Evolutionary conservation across 495 filamentous ascomycete species (phyloP).

Genomic region (Tetracladium marchalianum): DNA sequence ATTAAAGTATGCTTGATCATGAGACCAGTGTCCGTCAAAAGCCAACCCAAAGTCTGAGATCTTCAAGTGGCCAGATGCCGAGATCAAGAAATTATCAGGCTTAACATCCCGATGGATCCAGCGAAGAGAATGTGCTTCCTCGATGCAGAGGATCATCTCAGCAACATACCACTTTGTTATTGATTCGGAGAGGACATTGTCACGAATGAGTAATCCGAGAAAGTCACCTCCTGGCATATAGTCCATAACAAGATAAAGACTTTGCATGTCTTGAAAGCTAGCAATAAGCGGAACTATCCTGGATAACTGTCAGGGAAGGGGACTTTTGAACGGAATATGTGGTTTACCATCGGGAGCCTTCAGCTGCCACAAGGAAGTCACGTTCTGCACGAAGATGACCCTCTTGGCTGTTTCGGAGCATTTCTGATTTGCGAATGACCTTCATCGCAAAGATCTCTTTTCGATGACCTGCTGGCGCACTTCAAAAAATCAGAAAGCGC

Average conservation of each 20-base stretch:
- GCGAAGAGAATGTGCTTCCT: conserved; percentile 75
- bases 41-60: conserved; percentile 93
- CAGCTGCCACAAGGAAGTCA: conserved; percentile 81
- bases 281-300: conserved; percentile 76
- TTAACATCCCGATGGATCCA: conserved; percentile 96
- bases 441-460: conserved; percentile 84
- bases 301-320: not conserved
- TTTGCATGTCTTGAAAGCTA: conserved; percentile 76
- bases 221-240: conserved; percentile 97
- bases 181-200: conserved; percentile 66
- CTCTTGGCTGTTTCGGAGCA: conserved; percentile 85
- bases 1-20: conserved; percentile 77
- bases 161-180: conserved; percentile 79
- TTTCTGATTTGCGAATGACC: conserved; percentile 83
- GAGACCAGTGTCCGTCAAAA: conserved; percentile 90
- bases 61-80: conserved; percentile 78
- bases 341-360: conserved; percentile 64
- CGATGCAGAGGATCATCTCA: conserved; percentile 91
- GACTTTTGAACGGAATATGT: not conserved
- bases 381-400: conserved; percentile 85
- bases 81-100: conserved; percentile 92
- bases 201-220: conserved; percentile 71
- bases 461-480: not conserved
- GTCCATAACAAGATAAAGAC: conserved; percentile 91
- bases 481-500: not conserved